Conservation (phyloP, 495 filamentous ascomycete species). For the Neurospora sp. region DNA sequence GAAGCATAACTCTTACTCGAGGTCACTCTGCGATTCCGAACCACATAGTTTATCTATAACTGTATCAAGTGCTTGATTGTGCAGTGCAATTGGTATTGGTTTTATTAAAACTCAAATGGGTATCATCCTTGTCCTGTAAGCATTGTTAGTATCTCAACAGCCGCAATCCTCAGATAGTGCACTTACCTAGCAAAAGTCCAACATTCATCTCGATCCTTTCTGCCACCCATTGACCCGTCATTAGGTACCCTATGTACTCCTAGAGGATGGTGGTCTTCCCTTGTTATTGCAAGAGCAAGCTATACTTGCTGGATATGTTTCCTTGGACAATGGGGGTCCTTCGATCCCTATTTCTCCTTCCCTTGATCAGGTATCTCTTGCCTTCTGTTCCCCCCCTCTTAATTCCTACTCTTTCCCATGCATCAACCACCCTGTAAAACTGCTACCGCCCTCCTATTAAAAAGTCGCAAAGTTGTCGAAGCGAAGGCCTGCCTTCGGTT, state of each 20-base stretch:
- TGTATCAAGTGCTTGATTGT: neutral
- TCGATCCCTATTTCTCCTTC: neutral
- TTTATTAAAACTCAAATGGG: neutral
- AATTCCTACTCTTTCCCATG: neutral
- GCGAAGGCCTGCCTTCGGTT: neutral
- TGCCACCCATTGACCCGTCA: neutral
- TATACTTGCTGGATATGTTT: neutral
- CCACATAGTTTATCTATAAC: accelerated
- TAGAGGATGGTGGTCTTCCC: neutral
- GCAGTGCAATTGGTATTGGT: accelerated
- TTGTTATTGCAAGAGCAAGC: neutral
- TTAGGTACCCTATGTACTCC: neutral
- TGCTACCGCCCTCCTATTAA: neutral
- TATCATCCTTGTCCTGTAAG: neutral
- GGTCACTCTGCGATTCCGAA: neutral
- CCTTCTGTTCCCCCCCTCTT: neutral
- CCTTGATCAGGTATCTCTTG: neutral
- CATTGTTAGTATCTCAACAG: accelerated
- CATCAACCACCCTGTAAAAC: neutral
- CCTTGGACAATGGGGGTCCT: neutral
- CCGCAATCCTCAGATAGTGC: neutral
- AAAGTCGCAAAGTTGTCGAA: neutral
- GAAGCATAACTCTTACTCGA: neutral
- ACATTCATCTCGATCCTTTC: neutral
- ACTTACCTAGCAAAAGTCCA: neutral